Conservation (phyloP, 805 yeast species). For the Wickerhamiella musiphila region DNA sequence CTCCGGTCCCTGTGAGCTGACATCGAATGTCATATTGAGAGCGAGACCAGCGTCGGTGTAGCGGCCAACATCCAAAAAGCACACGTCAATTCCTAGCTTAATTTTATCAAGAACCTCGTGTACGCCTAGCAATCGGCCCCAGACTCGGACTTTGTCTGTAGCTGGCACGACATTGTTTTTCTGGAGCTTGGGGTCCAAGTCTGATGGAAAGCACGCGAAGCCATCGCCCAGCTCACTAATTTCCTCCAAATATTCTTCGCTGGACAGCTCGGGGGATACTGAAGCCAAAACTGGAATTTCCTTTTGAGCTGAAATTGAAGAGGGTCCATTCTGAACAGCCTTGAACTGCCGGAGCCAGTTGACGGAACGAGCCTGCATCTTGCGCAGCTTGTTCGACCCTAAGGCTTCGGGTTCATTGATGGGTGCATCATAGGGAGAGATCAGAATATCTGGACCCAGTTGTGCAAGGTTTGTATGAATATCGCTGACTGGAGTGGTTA, state of each 20-base stretch:
- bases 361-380: conserved; percentile 22
- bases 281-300: conserved; percentile 16
- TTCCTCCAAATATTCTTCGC: conserved; percentile 8
- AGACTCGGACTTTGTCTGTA: conserved; percentile 5
- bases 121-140: conserved; percentile 1
- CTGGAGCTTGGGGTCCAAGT: neutral
- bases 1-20: conserved; percentile 8
- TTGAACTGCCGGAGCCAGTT: conserved; percentile 20
- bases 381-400: conserved; percentile 23
- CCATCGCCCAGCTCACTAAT: conserved; percentile 8
- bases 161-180: neutral
- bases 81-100: conserved; percentile 21
- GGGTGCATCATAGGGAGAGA: conserved; percentile 22
- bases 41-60: conserved; percentile 25
- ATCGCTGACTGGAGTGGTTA: conserved; percentile 15
- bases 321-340: no score
- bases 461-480: conserved; percentile 11
- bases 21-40: conserved; percentile 18
- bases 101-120: conserved; percentile 18
- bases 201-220: conserved; percentile 2
- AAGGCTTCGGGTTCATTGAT: conserved; percentile 16
- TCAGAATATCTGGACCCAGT: conserved; percentile 20
- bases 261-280: conserved; percentile 18
- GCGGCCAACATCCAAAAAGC: conserved; percentile 18
- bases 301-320: neutral